Conservation (phyloP, 257 asterid species). For the Capsicum pubescens region DNA sequence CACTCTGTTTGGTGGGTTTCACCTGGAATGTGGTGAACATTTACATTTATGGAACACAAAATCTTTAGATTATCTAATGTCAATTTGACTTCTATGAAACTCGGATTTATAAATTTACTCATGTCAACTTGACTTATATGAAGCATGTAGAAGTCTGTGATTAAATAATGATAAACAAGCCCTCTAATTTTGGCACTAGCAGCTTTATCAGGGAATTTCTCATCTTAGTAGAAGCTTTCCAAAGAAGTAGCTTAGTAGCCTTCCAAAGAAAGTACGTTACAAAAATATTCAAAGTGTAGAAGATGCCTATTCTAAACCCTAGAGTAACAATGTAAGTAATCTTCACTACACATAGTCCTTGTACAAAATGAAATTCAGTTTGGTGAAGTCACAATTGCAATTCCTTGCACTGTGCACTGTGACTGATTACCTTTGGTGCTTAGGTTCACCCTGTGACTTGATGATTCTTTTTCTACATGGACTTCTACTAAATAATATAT, state of each 20-base stretch:
- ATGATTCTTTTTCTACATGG: constrained; percentile 13
- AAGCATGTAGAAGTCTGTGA: not conserved
- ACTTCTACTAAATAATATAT: not conserved
- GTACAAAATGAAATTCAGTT: not conserved
- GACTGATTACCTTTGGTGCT: not conserved
- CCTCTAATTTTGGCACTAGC: not conserved
- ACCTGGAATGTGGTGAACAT: not conserved
- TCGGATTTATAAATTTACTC: not conserved
- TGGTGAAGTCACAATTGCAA: not conserved
- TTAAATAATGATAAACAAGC: not conserved
- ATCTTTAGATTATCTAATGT: not conserved
- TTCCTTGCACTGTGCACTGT: not conserved
- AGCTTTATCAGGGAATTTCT: too few species aligned
- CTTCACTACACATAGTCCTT: not conserved
- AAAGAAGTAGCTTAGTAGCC: too few species aligned
- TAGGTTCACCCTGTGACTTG: not conserved
- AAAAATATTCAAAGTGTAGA: too few species aligned
- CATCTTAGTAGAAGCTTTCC: too few species aligned
- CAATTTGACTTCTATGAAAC: not conserved
- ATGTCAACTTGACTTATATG: not conserved
- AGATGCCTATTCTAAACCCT: too few species aligned
- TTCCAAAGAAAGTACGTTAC: too few species aligned
- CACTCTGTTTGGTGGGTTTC: not conserved
- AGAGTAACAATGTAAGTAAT: not conserved
- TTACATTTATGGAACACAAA: not conserved